A percentile compares a stretch with the other conserved stretches of the same genome.
Conservation (phyloP, 2,329 filamentous ascomycete species). For the Sarocladium oryzae region DNA sequence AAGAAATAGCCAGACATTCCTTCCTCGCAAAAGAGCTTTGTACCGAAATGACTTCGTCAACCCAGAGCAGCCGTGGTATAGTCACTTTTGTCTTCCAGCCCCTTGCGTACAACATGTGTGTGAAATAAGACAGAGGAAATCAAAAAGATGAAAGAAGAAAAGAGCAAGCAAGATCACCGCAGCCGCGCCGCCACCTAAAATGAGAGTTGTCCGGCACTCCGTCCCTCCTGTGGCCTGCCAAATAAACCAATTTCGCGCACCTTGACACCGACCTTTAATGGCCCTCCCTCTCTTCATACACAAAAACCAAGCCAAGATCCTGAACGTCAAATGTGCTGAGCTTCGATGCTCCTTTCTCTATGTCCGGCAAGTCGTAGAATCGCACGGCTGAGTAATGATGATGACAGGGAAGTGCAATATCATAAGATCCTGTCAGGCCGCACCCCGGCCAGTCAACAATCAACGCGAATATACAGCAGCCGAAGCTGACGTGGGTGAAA, state of each 20-base stretch:
- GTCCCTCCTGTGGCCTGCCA: slow-evolving; percentile 12
- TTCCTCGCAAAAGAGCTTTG: slow-evolving; percentile 19
- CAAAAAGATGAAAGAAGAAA: slow-evolving; percentile 17
- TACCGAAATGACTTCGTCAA: slow-evolving; percentile 15
- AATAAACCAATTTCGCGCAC: slow-evolving; percentile 10
- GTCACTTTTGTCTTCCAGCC: slow-evolving; percentile 36
- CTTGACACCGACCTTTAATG: slow-evolving; percentile 7
- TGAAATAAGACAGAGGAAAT: slow-evolving; percentile 11
- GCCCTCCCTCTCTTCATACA: slow-evolving; percentile 28
- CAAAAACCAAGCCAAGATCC: slow-evolving; percentile 24
- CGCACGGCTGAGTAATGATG: slow-evolving; percentile 3
- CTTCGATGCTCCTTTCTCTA: slow-evolving; percentile 26
- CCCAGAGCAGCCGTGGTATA: slow-evolving; percentile 30
- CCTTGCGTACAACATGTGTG: slow-evolving; percentile 13
- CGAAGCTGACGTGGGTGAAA: neutral
- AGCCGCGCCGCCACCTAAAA: slow-evolving; percentile 24
- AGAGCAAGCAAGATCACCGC: slow-evolving; percentile 21
- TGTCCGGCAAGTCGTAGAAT: slow-evolving; percentile 18
- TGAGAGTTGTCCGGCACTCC: slow-evolving; percentile 31
- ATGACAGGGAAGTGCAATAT: slow-evolving; percentile 2
- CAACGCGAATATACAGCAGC: slow-evolving; percentile 18
- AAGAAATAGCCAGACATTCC: slow-evolving; percentile 9
- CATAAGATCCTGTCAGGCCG: slow-evolving; percentile 1
- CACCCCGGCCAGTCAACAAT: neutral
- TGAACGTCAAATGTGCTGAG: slow-evolving; percentile 11